These are phyloP conservation scores for Teunomyces lycoperdinae DNA, from an alignment of 805 yeast genomes.

Conservation along the genomic window DNA sequence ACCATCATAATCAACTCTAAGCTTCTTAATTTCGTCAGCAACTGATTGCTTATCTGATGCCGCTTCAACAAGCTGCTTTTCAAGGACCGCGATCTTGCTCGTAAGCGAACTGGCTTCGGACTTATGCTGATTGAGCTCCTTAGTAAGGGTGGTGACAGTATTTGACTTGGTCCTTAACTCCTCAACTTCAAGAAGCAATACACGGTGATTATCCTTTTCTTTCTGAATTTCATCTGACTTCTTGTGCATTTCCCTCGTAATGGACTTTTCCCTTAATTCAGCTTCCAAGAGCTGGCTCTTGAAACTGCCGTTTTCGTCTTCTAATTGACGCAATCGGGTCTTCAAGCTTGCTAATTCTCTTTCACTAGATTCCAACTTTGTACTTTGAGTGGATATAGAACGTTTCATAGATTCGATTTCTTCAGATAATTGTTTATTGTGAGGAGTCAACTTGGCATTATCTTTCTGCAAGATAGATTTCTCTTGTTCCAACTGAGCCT, in stretches of 20 bases:
- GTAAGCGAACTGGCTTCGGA: background rate
- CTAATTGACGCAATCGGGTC: constrained; percentile 9
- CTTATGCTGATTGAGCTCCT: background rate
- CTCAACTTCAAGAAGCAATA: constrained; percentile 12
- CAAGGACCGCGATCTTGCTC: constrained; percentile 5
- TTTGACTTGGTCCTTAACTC: constrained; percentile 8
- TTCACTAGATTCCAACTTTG: constrained; percentile 10
- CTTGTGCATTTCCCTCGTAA: constrained; percentile 15
- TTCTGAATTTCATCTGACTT: constrained; percentile 21
- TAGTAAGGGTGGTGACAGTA: background rate
- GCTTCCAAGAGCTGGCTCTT: constrained; percentile 14
- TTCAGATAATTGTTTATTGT: constrained; percentile 9
- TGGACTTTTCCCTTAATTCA: constrained; percentile 11
- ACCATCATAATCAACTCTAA: constrained; percentile 23
- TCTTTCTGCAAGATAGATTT: constrained; percentile 11
- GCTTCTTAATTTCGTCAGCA: constrained; percentile 10
- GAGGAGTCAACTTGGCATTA: constrained; percentile 5
- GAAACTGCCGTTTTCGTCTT: constrained; percentile 12
- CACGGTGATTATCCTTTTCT: constrained; percentile 7
- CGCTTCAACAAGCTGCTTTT: constrained; percentile 5
- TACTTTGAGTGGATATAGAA: constrained; percentile 9
- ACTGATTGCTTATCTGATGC: constrained; percentile 6
- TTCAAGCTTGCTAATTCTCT: constrained; percentile 13
- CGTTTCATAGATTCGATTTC: constrained; percentile 13
- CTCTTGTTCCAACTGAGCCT: background rate